A percentile compares a stretch with the other conserved stretches of the same genome.
Conservation (phyloP, 208 protist genomes). For the Wallacemonas sp. region DNA sequence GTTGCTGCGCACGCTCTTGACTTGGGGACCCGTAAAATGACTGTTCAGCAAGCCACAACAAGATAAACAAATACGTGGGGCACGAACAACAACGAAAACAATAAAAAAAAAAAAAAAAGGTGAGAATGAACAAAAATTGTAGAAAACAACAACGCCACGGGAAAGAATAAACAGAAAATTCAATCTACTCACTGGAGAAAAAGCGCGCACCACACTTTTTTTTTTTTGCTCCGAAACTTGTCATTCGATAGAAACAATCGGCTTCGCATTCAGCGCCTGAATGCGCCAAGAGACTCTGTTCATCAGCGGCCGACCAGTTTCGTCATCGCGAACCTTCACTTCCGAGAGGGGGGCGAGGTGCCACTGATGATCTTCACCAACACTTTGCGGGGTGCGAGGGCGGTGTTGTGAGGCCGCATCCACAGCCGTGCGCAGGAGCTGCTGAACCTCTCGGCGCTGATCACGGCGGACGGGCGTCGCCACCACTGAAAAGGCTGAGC, state of each 20-base stretch:
- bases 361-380: slow-evolving; percentile 14
- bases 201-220: not conserved
- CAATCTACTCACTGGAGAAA: not conserved
- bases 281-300: slow-evolving; percentile 17
- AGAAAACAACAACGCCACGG: not conserved
- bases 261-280: slow-evolving; percentile 33
- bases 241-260: slow-evolving; percentile 44
- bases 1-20: not conserved
- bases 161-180: slow-evolving; percentile 14
- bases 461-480: slow-evolving; percentile 12
- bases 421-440: slow-evolving; percentile 37
- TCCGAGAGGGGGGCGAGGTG: slow-evolving; percentile 16
- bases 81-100: slow-evolving; percentile 1
- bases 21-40: not conserved
- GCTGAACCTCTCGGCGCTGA: slow-evolving; percentile 38
- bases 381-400: slow-evolving; percentile 15
- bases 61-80: slow-evolving; percentile 1
- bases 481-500: not conserved
- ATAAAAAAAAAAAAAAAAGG: slow-evolving; percentile 13
- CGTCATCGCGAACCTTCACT: slow-evolving; percentile 16
- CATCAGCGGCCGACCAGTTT: slow-evolving; percentile 10
- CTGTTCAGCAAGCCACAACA: slow-evolving; percentile 6
- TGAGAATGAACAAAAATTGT: slow-evolving; percentile 1
- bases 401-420: slow-evolving; percentile 26
- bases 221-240: not conserved